A percentile compares a stretch with the other conserved stretches of the same genome.
These are phyloP conservation scores for Leishmania amazonensis DNA, from an alignment of 208 protist genomes.

Conservation along the genomic window DNA sequence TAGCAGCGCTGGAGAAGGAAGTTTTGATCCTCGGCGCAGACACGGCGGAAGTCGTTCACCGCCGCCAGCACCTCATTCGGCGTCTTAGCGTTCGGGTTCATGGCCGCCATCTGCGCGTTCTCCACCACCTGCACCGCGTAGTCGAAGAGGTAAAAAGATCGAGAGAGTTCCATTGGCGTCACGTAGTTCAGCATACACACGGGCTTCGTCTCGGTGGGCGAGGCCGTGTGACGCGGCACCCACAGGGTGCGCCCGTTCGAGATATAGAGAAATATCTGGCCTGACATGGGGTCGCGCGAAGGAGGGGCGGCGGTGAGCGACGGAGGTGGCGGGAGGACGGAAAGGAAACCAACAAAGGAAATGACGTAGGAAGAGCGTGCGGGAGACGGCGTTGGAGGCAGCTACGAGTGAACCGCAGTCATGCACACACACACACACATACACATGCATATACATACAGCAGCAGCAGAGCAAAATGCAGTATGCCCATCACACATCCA, in stretches of 20 bases:
- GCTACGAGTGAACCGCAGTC: slow-evolving; percentile 7
- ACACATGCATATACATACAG: slow-evolving; percentile 9
- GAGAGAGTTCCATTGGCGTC: slow-evolving; percentile 71
- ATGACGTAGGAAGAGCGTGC: slow-evolving; percentile 16
- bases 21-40: slow-evolving; percentile 62
- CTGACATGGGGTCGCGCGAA: slow-evolving; percentile 28
- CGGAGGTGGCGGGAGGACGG: not conserved
- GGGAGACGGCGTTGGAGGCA: slow-evolving; percentile 12
- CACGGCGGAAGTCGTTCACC: slow-evolving; percentile 80
- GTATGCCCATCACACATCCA: not conserved
- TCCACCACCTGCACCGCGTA: slow-evolving; percentile 73
- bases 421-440: slow-evolving; percentile 11
- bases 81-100: slow-evolving; percentile 73
- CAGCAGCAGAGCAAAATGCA: not conserved
- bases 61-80: slow-evolving; percentile 69
- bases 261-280: slow-evolving; percentile 77
- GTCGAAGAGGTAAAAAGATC: slow-evolving; percentile 89
- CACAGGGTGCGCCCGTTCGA: slow-evolving; percentile 81
- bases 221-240: slow-evolving; percentile 79
- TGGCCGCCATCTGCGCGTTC: slow-evolving; percentile 45
- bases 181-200: slow-evolving; percentile 72
- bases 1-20: slow-evolving; percentile 79
- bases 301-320: not conserved
- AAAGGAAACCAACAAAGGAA: slow-evolving; percentile 7
- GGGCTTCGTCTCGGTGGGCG: slow-evolving; percentile 50